Base-by-base conservation (phyloP, 1,284 basidiomycete genomes). In the Volvariella surrecta region DNA sequence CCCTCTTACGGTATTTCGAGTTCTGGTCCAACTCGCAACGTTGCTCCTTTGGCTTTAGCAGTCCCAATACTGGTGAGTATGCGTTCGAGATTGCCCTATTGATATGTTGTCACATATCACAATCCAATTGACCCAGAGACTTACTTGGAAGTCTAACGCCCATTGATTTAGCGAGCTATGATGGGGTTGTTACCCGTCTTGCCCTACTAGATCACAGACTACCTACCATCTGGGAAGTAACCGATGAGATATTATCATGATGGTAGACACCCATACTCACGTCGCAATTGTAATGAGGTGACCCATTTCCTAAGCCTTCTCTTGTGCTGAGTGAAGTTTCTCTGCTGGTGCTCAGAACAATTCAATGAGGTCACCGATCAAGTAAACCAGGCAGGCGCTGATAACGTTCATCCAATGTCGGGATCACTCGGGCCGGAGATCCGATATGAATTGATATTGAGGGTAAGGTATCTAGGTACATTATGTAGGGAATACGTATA, bases 1-100 rank as follows among this genome's bases (percentile, higher is more conserved):
- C n/a, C n/a, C n/a, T n/a, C 85, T 43, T 54, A 92, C 87, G 94
- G 86, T 51, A 99, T 91, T 65, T 99, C 96, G n/a, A 99, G 74
- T 62, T 98, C 95, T 15, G 96, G 96, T 1, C 96, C 96, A n/a
- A 99, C 94, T 55, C 96, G 75, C 21, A 99, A 66, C 2, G 82
- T 89, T 4, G 94, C 93, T n/a, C 93, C 92, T 41, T 81, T 73
- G 40, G 77, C 71, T 62, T 95, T 98, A 3, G 96, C 92, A 39
- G 92, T 77, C 4, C 68, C 67, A 51, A 99, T 98, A 50, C 93
- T 97, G 42, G 77, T 70, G 34, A 98, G 64, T 49, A 99, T 99
- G 16, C 96, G 81, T 50, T 94, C 85, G 53, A 85, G 76, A 58
- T 96, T 96, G 34, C 93, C 93, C 88, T 92, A 47, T 10, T 32